These are phyloP conservation scores for Primulina eburnea DNA, from an alignment of 257 asterid genomes.

Conservation along the genomic window DNA sequence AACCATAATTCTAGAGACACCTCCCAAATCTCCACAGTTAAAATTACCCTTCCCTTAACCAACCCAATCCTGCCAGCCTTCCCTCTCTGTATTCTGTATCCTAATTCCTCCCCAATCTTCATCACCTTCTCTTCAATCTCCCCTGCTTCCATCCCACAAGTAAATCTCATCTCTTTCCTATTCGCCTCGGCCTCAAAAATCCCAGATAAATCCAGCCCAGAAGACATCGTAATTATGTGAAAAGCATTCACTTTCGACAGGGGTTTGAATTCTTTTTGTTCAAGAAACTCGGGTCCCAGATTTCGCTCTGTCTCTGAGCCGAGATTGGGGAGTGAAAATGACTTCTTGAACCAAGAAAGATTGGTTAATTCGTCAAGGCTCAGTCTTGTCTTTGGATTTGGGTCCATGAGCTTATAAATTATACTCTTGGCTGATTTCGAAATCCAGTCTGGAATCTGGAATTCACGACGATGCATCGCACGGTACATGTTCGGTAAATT, in stretches of 20 bases:
- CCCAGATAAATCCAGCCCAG: slow-evolving; percentile 69
- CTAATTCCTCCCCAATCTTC: slow-evolving; percentile 48
- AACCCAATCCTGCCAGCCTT: slow-evolving; percentile 56
- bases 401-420: slow-evolving; percentile 62
- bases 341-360: slow-evolving; percentile 62
- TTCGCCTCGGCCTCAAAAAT: slow-evolving; percentile 49
- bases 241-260: slow-evolving; percentile 60
- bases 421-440: slow-evolving; percentile 54
- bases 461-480: slow-evolving; percentile 57
- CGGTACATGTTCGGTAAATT: slow-evolving; percentile 66
- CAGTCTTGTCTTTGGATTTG: slow-evolving; percentile 60
- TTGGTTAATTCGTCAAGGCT: slow-evolving; percentile 56
- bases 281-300: slow-evolving; percentile 25
- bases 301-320: slow-evolving; percentile 13
- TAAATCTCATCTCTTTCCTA: slow-evolving; percentile 65
- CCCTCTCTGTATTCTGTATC: slow-evolving; percentile 49
- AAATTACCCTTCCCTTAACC: slow-evolving; percentile 50
- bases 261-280: slow-evolving; percentile 29
- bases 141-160: slow-evolving; percentile 36
- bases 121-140: slow-evolving; percentile 57
- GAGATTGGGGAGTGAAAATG: slow-evolving; percentile 36
- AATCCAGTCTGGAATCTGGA: slow-evolving; percentile 61
- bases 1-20: slow-evolving; percentile 52
- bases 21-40: slow-evolving; percentile 51
- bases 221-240: slow-evolving; percentile 73